phyloP scores from a whole-genome alignment of 768 basidiomycete genomes.

The Auricularia auricula-judae region DNA sequence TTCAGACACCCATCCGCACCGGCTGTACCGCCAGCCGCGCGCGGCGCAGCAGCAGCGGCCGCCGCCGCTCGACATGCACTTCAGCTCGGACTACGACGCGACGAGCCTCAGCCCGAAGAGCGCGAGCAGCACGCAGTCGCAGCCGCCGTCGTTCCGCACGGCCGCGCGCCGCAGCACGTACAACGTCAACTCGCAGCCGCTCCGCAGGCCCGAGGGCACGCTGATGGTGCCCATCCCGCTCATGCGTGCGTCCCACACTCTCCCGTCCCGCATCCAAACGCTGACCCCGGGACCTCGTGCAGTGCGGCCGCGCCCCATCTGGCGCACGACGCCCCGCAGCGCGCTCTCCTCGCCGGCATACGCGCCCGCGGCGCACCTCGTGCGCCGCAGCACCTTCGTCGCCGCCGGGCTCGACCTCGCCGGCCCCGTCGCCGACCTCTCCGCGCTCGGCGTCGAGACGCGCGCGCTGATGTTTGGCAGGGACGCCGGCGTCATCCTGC shows the following conservation, averaged over 20 bases:
- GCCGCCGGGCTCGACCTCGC: slow-evolving; percentile 64
- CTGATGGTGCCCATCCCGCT: neutral
- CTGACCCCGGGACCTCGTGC: neutral
- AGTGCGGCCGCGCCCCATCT: slow-evolving; percentile 80
- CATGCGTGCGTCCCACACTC: neutral
- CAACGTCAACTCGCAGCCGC: slow-evolving; percentile 1
- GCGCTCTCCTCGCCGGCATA: slow-evolving; percentile 62
- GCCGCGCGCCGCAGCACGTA: neutral
- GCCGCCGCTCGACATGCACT: neutral
- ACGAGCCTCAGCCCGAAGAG: neutral
- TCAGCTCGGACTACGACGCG: neutral
- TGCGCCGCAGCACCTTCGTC: slow-evolving; percentile 69
- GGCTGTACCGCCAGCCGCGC: neutral
- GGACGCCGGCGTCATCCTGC: slow-evolving; percentile 1
- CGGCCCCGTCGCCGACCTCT: slow-evolving; percentile 33
- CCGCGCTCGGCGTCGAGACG: slow-evolving; percentile 22
- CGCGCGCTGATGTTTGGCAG: neutral
- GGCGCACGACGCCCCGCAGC: slow-evolving; percentile 61
- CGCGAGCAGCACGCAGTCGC: neutral
- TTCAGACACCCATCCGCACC: neutral
- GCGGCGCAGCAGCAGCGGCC: neutral
- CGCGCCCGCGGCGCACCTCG: slow-evolving; percentile 60
- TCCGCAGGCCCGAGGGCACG: neutral
- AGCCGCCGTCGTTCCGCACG: neutral
- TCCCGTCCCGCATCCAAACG: neutral